Base-by-base conservation (phyloP, 2,329 filamentous ascomycete genomes). In the Hypoxylon sp. region DNA sequence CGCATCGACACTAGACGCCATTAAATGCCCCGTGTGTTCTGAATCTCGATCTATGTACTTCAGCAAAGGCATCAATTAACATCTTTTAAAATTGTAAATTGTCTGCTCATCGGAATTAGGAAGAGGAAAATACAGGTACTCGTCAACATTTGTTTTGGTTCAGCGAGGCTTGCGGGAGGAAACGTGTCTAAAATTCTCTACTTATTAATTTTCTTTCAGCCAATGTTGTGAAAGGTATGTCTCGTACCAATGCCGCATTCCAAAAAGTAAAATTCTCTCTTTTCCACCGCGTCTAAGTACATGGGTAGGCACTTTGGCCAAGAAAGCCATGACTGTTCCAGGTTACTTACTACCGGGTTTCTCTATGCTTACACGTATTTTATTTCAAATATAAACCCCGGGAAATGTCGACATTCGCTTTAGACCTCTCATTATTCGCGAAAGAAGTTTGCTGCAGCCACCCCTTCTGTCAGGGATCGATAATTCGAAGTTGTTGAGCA, bases 401-500 rank as follows among this genome's bases (percentile, higher is more conserved):
- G 26, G 33, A n/a, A 24, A n/a, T 50, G 46, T 53, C 59, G 55
- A 63, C 24, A 42, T 24, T 68, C 14, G 54, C 47, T 62, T 57
- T 39, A 17, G 17, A 55, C 9, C 44, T 13, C 46, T 50, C 39
- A 17, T 31, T 61, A 26, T 60, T 59, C 58, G 51, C 48, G 42
- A 60, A 52, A 51, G 63, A 44, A 56, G 50, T 54, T 62, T 63
- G 51, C 60, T 67, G 63, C 39, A 39, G 42, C 63, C 61, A 65
- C 54, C 67, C 61, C 58, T 29, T 56, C 51, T 11, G 19, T 51
- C 48, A 54, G 48, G 51, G 44, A 47, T 62, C 29, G 47, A 52
- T 35, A 39, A 62, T 64, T 64, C 22, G 46, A 67, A 56, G n/a
- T 57, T 61, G 46, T 61, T 60, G 62, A 51, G 66, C 57, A 67